Evolutionary conservation across 2,329 filamentous ascomycete species (phyloP).

Genomic region (Microdochium nivale): DNA sequence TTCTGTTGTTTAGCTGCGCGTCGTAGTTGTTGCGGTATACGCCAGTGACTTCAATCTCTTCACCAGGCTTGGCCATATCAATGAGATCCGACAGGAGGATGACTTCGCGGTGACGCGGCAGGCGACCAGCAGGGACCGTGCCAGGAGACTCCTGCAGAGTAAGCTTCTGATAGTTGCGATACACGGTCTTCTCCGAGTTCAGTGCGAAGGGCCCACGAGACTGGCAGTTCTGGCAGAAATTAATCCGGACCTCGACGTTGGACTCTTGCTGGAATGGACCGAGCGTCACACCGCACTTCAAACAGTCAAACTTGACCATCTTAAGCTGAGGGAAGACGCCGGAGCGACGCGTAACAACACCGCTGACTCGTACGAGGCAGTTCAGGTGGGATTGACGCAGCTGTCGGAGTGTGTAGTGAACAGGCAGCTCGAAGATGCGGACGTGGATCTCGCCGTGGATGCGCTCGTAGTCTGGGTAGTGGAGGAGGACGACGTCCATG

Average conservation of each 20-base stretch:
- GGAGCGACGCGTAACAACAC: conserved; percentile 87
- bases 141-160: conserved; percentile 96
- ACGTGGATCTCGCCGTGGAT: conserved; percentile 98
- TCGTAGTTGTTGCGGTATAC: conserved; percentile 99
- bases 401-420: conserved; percentile 91
- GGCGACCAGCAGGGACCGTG: conserved; percentile 88
- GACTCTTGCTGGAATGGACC: conserved; percentile 97
- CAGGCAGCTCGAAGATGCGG: conserved; percentile 87
- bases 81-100: conserved; percentile 96
- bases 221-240: conserved; percentile 94
- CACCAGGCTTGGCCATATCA: conserved; percentile 90
- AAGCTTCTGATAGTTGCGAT: conserved; percentile 97
- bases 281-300: conserved; percentile 82
- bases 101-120: conserved; percentile 88
- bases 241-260: conserved; percentile 91
- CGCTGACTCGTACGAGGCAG: conserved; percentile 86
- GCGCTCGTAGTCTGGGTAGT: conserved; percentile 95
- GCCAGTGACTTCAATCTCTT: conserved; percentile 94
- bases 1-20: conserved; percentile 94
- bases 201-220: conserved; percentile 89
- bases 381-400: conserved; percentile 93
- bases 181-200: conserved; percentile 96
- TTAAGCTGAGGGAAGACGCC: conserved; percentile 97
- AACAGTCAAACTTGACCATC: conserved; percentile 97
- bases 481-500: conserved; percentile 90